A percentile compares a stretch with the other conserved stretches of the same genome.
Evolutionary conservation across 805 yeast genomes (phyloP).

Genomic region (Debaryomyces prosopidis): DNA sequence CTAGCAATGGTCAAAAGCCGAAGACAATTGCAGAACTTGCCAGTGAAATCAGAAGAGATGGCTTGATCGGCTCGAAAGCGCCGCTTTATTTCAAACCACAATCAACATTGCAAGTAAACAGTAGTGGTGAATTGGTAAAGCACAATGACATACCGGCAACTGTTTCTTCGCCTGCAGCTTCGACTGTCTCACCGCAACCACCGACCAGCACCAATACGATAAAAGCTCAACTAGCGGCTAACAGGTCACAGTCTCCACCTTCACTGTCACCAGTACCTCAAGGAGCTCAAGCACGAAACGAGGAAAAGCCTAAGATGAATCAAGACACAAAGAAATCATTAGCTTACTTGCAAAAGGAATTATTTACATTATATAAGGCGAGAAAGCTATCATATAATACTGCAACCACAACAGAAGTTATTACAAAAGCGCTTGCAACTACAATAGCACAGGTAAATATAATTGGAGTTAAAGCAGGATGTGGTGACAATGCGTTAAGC

Average conservation of each 20-base stretch:
- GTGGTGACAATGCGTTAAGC: constrained; percentile 74
- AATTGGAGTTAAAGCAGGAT: constrained; percentile 83
- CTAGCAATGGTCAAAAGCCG: constrained; percentile 24
- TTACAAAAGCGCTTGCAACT: constrained; percentile 90
- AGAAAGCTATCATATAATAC: constrained; percentile 70
- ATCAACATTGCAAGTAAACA: constrained; percentile 9
- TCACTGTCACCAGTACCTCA: constrained; percentile 18
- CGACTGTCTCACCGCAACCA: not conserved
- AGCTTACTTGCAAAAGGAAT: constrained; percentile 81
- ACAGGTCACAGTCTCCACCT: constrained; percentile 29
- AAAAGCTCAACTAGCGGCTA: constrained; percentile 50
- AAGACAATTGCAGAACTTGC: constrained; percentile 45
- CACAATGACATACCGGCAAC: constrained; percentile 8
- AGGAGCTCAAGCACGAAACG: constrained; percentile 9
- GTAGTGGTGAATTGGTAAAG: constrained; percentile 9
- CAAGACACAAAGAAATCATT: constrained; percentile 72
- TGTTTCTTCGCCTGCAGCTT: constrained; percentile 7
- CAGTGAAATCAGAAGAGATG: constrained; percentile 40
- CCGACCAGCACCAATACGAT: constrained; percentile 21
- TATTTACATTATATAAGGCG: constrained; percentile 76
- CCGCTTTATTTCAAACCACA: constrained; percentile 36
- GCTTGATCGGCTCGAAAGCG: constrained; percentile 24
- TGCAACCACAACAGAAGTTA: constrained; percentile 77
- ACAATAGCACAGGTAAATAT: constrained; percentile 88
- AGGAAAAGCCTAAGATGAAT: constrained; percentile 30